Base-by-base conservation (phyloP, 345 rosid species). In the Citrus trifoliata region DNA sequence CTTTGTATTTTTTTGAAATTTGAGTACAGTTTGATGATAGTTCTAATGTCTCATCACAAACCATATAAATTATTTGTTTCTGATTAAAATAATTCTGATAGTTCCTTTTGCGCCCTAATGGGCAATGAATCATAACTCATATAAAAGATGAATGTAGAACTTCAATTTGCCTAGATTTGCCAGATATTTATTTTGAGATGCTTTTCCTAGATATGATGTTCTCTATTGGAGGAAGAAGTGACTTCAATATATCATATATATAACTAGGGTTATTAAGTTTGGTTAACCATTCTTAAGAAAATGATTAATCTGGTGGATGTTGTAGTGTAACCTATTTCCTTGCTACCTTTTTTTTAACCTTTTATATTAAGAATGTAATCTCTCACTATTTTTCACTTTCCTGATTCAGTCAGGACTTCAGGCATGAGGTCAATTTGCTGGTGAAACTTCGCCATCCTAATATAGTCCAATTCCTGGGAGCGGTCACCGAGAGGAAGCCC, bases 401-500 rank as follows among this genome's bases (percentile, higher is more conserved):
- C 19, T 71, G 79, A 74, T 83, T 76, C 97, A 96, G 99, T 79
- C 98, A 94, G 89, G 99, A 96, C 87, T 96, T 96, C 89, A 93
- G 99, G 86, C 99, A 94, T 83, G 99, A 96, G 87, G 98, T 94
- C 80, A 92, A 90, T 82, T 88, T 96, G 86, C 93, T 96, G 70
- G 98, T 96, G 81, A 94, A 96, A 90, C 98, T 96, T 87, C 95
- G 99, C 58, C 99, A 96, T 85, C 99, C 99, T n/a, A 96, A 96
- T 82, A 89, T 94, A 83, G 98, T 96, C 71, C 99, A 96, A 76
- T 96, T 96, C 82, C 88, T 96, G 67, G 99, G 99, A 83, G 99
- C 99, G 53, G 99, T 94, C 78, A 96, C 99, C 2, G 98, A 96
- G 83, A 93, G 86, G 91, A 96, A 96, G 92, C 99, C 99, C n/a